Conservation (phyloP, 768 basidiomycete genomes). For the Hygrocybe punicea region DNA sequence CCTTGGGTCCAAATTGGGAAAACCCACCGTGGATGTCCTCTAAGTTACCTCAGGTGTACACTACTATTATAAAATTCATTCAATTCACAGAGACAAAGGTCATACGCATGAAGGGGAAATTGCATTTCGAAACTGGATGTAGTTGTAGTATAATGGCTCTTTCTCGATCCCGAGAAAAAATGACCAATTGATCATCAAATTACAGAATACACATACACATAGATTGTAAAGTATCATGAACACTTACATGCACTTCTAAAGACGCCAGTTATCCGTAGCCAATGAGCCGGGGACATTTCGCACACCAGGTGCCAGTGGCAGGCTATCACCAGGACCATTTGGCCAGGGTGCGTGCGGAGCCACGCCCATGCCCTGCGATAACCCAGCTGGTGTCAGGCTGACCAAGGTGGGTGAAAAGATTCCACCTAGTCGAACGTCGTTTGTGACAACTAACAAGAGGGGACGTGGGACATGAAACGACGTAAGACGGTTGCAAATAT, state of each 20-base stretch:
- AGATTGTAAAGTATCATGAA: conserved; percentile 49
- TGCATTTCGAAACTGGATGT: too few species aligned
- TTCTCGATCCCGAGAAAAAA: too few species aligned
- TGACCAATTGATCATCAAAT: too few species aligned
- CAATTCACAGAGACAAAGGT: too few species aligned
- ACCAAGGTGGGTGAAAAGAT: not conserved
- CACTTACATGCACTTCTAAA: conserved; percentile 49
- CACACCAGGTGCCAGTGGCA: conserved; percentile 15
- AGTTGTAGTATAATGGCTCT: too few species aligned
- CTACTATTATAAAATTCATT: too few species aligned
- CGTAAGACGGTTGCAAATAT: not conserved
- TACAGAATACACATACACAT: too few species aligned
- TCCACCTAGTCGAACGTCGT: not conserved
- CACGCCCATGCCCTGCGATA: not conserved
- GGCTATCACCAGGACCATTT: not conserved
- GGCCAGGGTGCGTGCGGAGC: not conserved
- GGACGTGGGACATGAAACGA: not conserved
- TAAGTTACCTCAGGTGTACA: too few species aligned
- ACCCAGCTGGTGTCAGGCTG: not conserved
- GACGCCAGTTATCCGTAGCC: conserved; percentile 23
- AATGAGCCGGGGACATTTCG: conserved; percentile 23
- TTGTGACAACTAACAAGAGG: not conserved
- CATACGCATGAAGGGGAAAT: too few species aligned
- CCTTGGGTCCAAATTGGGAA: too few species aligned
- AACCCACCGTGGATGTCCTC: too few species aligned